Percentiles rank a stretch among this genome's conserved stretches.
Conservation (phyloP, 139 green algal genomes). For the Chlamydomonas incerta region DNA sequence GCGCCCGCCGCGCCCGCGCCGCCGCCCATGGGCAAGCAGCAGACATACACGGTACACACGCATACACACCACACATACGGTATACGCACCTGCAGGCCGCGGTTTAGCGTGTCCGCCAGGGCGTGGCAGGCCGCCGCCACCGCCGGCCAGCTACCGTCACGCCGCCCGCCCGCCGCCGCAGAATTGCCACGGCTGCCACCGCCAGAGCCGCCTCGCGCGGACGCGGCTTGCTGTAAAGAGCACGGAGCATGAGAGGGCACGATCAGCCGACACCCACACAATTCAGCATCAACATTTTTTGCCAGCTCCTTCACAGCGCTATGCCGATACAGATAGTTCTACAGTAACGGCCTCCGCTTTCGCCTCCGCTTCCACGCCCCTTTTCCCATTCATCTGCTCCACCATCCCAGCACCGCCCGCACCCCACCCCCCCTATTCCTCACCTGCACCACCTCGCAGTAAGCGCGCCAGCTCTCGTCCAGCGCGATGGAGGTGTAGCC, state of each 20-base stretch:
- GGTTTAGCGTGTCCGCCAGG: constrained; percentile 39
- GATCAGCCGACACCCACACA: too few relatives aligned
- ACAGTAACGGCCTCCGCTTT: too few relatives aligned
- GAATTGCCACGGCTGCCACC: background rate
- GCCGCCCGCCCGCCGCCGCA: background rate
- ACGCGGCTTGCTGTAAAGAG: background rate
- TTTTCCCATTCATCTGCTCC: too few relatives aligned
- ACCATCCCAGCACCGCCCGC: too few relatives aligned
- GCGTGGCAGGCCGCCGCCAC: constrained; percentile 44
- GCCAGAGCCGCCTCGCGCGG: background rate
- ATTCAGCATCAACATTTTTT: too few relatives aligned
- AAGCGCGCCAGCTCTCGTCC: constrained; percentile 48
- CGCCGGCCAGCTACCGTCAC: constrained; percentile 29
- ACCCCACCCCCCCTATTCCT: background rate
- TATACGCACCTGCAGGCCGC: constrained; percentile 20
- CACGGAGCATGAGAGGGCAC: too few relatives aligned
- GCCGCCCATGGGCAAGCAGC: background rate
- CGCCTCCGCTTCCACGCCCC: too few relatives aligned
- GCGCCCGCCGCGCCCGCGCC: constrained; percentile 6
- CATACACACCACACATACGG: too few relatives aligned
- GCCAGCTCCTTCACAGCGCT: too few relatives aligned
- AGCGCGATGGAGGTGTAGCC: constrained; percentile 64
- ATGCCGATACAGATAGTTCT: too few relatives aligned
- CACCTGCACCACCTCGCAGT: constrained; percentile 50
- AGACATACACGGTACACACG: too few relatives aligned